Conservation (phyloP, 352 stramenopile species). For the Stramenopiles sp. region DNA sequence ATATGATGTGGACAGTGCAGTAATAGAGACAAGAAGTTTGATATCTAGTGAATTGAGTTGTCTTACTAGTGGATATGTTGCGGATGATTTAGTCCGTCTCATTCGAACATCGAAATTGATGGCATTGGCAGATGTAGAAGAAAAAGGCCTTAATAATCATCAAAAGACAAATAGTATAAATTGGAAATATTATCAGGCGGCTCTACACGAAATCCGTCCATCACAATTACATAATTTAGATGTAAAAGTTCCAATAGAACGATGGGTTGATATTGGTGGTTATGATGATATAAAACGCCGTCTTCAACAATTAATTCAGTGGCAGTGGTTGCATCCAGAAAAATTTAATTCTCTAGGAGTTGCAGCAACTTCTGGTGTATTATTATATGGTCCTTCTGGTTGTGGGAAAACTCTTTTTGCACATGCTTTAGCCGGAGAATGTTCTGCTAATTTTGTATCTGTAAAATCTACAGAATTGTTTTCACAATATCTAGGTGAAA, state of each 20-base stretch:
- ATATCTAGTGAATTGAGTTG: slow-evolving; percentile 94
- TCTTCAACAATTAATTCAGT: slow-evolving; percentile 94
- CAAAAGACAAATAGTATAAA: slow-evolving; percentile 89
- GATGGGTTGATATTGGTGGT: slow-evolving; percentile 96
- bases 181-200: slow-evolving; percentile 94
- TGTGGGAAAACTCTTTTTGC: slow-evolving; percentile 97
- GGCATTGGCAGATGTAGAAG: slow-evolving; percentile 98
- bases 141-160: slow-evolving; percentile 91
- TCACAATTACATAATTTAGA: slow-evolving; percentile 91
- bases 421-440: slow-evolving; percentile 98
- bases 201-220: slow-evolving; percentile 80
- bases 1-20: slow-evolving; percentile 84
- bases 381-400: slow-evolving; percentile 96
- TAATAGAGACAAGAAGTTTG: slow-evolving; percentile 91
- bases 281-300: slow-evolving; percentile 89
- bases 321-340: slow-evolving; percentile 94
- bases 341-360: slow-evolving; percentile 93
- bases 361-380: slow-evolving; percentile 45
- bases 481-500: slow-evolving; percentile 99
- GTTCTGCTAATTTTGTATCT: slow-evolving; percentile 98
- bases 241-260: slow-evolving; percentile 88
- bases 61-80: slow-evolving; percentile 71
- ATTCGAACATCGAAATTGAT: slow-evolving; percentile 99
- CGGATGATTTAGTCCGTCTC: too few relatives aligned
- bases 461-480: slow-evolving; percentile 95